Evolutionary conservation across 2,329 filamentous ascomycete species (phyloP).

Genomic region (Phialophora tarda): DNA sequence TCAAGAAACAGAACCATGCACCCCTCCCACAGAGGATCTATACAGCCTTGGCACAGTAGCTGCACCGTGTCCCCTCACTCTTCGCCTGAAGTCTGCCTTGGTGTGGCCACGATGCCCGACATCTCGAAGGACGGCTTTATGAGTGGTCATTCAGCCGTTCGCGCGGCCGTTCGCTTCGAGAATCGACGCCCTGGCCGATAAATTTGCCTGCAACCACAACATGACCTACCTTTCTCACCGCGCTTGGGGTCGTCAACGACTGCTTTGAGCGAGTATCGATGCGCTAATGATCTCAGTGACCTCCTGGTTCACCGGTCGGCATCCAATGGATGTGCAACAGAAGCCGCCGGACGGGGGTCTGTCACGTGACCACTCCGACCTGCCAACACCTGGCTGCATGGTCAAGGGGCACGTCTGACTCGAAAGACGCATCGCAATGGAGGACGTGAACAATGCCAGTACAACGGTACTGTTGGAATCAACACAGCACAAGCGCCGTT

Average conservation of each 20-base stretch:
- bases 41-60: not conserved
- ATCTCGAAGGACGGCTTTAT: slow-evolving; percentile 1
- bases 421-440: not conserved
- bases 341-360: slow-evolving; percentile 11
- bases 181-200: slow-evolving; percentile 3
- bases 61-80: slow-evolving; percentile 2
- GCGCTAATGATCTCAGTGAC: slow-evolving; percentile 7
- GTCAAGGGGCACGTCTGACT: not conserved
- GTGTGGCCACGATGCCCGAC: not conserved
- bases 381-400: not conserved
- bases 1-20: slow-evolving; percentile 8
- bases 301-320: slow-evolving; percentile 1
- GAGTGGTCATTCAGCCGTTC: slow-evolving; percentile 14
- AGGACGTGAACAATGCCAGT: not conserved
- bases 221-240: slow-evolving; percentile 5
- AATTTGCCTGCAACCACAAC: slow-evolving; percentile 16
- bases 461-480: not conserved
- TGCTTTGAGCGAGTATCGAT: slow-evolving; percentile 2
- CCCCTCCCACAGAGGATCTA: not conserved
- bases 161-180: slow-evolving; percentile 3
- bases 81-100: slow-evolving; percentile 14
- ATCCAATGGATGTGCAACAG: slow-evolving; percentile 12
- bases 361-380: slow-evolving; percentile 10
- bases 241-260: slow-evolving; percentile 7
- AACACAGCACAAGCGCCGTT: not conserved